Conservation (phyloP, 2,329 filamentous ascomycete genomes). For the Fusarium beomiforme region DNA sequence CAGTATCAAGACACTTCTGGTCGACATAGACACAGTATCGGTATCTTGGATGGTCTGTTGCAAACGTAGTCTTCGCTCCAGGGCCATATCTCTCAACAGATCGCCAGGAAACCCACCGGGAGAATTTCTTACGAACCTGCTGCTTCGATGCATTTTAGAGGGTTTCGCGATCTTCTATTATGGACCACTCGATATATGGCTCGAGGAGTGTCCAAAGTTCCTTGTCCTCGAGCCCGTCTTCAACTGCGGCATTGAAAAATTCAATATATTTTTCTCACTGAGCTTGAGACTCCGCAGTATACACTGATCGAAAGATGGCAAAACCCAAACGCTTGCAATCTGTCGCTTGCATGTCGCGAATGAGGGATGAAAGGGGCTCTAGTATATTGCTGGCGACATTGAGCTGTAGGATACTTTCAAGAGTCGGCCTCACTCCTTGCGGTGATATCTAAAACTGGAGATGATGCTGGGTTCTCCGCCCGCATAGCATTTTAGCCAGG, state of each 20-base stretch:
- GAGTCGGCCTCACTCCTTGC: not conserved
- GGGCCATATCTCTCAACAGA: not conserved
- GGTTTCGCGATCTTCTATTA: not conserved
- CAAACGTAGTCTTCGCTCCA: not conserved
- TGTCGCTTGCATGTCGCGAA: not conserved
- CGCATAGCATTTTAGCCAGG: not conserved
- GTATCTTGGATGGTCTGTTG: not conserved
- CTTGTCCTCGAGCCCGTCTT: not conserved
- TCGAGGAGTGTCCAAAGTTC: not conserved
- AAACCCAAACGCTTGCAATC: constrained; percentile 2
- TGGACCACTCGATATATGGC: constrained; percentile 1
- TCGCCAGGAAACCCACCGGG: not conserved
- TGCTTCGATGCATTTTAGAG: constrained; percentile 3
- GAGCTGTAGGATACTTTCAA: constrained; percentile 15
- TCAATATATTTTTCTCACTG: constrained; percentile 24
- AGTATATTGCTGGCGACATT: not conserved
- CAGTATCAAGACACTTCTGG: not conserved
- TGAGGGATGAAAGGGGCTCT: not conserved
- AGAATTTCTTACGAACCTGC: not conserved
- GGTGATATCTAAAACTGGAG: constrained; percentile 1
- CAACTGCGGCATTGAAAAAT: constrained; percentile 13
- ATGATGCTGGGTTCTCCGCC: not conserved
- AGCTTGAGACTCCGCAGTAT: not conserved
- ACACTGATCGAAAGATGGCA: constrained; percentile 8
- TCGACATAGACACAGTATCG: constrained; percentile 2